A percentile compares a stretch with the other conserved stretches of the same genome.
Evolutionary conservation across 176 grass and related monocot species (phyloP).

Genomic region (Hordeum marinum): DNA sequence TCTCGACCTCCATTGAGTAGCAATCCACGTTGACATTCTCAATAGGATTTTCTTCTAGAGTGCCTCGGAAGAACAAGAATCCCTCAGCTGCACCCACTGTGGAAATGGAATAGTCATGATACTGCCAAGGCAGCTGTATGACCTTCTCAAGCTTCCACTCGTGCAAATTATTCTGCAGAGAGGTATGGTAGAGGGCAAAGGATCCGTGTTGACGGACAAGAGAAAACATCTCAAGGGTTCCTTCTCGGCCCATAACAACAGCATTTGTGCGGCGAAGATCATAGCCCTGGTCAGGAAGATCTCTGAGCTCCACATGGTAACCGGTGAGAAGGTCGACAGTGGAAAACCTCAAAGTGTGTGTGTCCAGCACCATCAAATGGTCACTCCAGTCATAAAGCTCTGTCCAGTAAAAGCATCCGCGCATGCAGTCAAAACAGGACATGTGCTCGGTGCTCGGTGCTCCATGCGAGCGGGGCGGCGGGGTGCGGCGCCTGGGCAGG

Average conservation of each 20-base stretch:
- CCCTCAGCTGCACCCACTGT: neutral
- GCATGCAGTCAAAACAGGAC: neutral
- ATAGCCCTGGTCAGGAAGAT: no score
- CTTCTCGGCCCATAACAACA: neutral
- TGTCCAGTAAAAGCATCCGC: no score
- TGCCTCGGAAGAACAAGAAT: neutral
- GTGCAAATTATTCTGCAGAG: neutral
- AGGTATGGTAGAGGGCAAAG: neutral
- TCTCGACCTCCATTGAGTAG: neutral
- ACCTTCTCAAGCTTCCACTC: neutral
- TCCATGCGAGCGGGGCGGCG: no score
- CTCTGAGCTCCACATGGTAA: no score
- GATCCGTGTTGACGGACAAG: neutral
- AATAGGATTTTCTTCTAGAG: fast-evolving
- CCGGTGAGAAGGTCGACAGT: no score
- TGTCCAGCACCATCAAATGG: neutral
- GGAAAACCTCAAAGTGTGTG: neutral
- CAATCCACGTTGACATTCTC: neutral
- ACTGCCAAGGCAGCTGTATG: neutral
- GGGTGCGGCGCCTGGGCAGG: no score
- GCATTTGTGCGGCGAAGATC: fast-evolving
- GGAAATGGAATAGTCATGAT: neutral
- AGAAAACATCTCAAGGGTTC: neutral
- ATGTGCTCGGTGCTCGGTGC: no score
- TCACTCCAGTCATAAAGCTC: neutral